Conservation (phyloP, 371 early-diverging fungal species). For the Actinomortierella wolfii region DNA sequence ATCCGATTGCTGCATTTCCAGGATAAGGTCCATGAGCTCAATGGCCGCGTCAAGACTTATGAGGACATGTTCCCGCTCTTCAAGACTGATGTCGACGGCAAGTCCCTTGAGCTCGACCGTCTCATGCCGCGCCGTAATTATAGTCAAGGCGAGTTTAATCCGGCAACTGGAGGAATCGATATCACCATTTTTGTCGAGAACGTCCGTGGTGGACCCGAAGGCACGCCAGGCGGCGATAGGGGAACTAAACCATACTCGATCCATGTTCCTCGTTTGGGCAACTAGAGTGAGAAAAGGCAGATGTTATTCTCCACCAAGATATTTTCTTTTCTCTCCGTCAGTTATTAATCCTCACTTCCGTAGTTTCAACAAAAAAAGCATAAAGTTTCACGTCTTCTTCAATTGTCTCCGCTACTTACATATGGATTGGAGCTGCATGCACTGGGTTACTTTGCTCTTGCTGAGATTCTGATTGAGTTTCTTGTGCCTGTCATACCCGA, state of each 20-base stretch:
- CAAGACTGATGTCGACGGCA: conserved; percentile 53
- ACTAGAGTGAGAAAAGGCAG: too few species aligned
- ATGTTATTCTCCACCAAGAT: too few species aligned
- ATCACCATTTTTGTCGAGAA: conserved; percentile 44
- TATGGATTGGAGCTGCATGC: too few species aligned
- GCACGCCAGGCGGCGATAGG: conserved; percentile 23
- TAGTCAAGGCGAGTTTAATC: conserved; percentile 33
- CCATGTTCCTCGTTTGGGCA: conserved; percentile 25
- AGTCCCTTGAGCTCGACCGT: conserved; percentile 39
- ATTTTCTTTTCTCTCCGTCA: too few species aligned
- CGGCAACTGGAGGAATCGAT: conserved; percentile 19
- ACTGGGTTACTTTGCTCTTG: too few species aligned
- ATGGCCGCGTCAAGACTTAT: conserved; percentile 47
- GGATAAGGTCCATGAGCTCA: conserved; percentile 40
- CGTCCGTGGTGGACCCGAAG: conserved; percentile 38
- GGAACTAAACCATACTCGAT: conserved; percentile 37
- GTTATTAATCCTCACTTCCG: too few species aligned
- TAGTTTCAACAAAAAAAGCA: too few species aligned
- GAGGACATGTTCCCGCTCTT: conserved; percentile 59
- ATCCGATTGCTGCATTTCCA: conserved; percentile 45
- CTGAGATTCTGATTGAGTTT: too few species aligned
- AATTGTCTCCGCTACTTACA: too few species aligned
- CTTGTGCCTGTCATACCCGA: too few species aligned
- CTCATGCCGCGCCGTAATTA: conserved; percentile 50
- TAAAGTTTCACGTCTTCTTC: too few species aligned